These are phyloP conservation scores for Populus pruinosa DNA, from an alignment of 345 rosid genomes.

Conservation along the genomic window DNA sequence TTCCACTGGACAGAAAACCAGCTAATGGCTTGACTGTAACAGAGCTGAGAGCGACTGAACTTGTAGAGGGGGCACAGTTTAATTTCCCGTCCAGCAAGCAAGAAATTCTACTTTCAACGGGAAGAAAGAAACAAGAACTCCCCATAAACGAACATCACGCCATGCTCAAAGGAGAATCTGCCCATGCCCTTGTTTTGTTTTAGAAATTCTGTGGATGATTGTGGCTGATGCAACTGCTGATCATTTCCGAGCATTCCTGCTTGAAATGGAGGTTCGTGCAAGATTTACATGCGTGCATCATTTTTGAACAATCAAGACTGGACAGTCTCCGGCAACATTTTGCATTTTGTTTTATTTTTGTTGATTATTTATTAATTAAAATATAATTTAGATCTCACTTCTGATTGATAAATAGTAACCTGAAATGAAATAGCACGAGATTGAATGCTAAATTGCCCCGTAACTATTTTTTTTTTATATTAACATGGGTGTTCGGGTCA, in stretches of 20 bases:
- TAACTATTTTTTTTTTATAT: no score
- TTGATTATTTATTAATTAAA: not conserved
- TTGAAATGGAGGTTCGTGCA: no score
- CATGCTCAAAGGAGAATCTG: not conserved
- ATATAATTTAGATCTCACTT: slow-evolving; percentile 3
- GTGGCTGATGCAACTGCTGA: no score
- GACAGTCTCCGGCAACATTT: no score
- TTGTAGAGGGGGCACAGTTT: not conserved
- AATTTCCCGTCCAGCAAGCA: no score
- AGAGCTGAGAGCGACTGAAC: slow-evolving; percentile 1
- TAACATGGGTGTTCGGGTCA: no score
- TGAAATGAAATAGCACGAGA: not conserved
- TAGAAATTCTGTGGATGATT: no score
- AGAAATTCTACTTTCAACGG: not conserved
- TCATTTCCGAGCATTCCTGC: no score
- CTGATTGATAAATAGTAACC: not conserved
- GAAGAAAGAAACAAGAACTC: not conserved
- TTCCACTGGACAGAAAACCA: not conserved
- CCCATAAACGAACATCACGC: not conserved
- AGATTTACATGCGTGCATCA: no score
- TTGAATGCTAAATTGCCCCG: not conserved
- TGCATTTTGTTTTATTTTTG: not conserved
- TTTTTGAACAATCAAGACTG: no score
- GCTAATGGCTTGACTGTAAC: not conserved
- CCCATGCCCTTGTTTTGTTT: not conserved